Conservation (phyloP, 129 eudicot species). For the Calendula officinalis region DNA sequence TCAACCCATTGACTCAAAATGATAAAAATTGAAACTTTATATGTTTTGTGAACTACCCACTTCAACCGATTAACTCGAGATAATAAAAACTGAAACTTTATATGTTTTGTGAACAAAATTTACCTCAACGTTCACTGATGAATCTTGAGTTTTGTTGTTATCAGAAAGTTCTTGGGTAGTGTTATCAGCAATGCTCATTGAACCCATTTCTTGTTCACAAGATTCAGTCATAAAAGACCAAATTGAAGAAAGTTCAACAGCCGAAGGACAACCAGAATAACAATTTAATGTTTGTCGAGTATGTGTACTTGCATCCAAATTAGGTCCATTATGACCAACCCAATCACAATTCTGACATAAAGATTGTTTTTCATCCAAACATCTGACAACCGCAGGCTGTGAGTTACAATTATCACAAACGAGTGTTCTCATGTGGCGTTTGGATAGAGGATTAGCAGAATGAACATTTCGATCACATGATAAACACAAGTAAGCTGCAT, state of each 20-base stretch:
- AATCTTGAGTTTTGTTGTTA: constrained; percentile 33
- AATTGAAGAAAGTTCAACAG: constrained; percentile 59
- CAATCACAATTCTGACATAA: constrained; percentile 82
- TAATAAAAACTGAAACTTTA: too few relatives aligned
- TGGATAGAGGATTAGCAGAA: constrained; percentile 85
- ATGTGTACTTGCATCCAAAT: constrained; percentile 44
- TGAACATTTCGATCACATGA: constrained; percentile 89
- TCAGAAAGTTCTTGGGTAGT: constrained; percentile 25
- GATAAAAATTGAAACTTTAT: neutral
- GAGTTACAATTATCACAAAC: constrained; percentile 74
- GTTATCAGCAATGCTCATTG: constrained; percentile 61
- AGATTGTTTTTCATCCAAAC: constrained; percentile 65
- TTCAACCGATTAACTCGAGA: neutral
- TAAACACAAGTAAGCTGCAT: constrained; percentile 84
- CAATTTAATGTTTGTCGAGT: constrained; percentile 64
- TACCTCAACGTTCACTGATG: constrained; percentile 26
- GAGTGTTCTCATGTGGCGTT: constrained; percentile 82
- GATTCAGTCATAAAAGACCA: constrained; percentile 65
- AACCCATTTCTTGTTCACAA: constrained; percentile 67
- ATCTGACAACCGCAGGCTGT: constrained; percentile 75
- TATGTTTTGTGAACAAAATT: neutral
- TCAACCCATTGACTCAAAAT: neutral
- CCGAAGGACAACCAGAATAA: constrained; percentile 87
- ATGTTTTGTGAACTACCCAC: too few relatives aligned
- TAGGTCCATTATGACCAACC: constrained; percentile 50